Conservation (phyloP, 179 eudicot species). For the Drosera spatulata region DNA sequence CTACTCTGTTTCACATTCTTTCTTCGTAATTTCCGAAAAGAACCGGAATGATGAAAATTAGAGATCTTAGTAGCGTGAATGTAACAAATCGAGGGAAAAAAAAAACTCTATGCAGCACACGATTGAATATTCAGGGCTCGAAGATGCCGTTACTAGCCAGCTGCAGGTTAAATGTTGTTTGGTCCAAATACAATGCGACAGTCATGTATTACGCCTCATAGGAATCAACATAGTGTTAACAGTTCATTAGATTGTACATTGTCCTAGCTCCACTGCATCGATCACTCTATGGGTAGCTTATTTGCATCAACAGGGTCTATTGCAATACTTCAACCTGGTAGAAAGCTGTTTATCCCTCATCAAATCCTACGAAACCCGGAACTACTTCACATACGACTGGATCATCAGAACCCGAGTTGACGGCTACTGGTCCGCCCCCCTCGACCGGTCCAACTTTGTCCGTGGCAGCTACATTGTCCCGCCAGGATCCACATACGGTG, state of each 20-base stretch:
- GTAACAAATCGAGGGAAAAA: background rate
- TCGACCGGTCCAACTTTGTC: conserved; percentile 44
- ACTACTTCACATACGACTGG: conserved; percentile 84
- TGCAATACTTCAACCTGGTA: conserved; percentile 81
- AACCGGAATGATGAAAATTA: no score
- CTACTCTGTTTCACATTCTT: no score
- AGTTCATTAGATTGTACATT: no score
- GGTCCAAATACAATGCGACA: no score
- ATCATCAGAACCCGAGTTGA: conserved; percentile 85
- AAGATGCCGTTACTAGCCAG: no score
- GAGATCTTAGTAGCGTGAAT: no score
- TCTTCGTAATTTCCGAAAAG: no score
- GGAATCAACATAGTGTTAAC: no score
- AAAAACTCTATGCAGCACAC: conserved; percentile 1
- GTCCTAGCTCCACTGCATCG: no score
- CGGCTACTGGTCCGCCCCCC: conserved; percentile 73
- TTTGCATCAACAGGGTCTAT: conserved; percentile 42
- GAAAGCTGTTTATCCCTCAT: conserved; percentile 79
- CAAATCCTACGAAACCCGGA: conserved; percentile 27
- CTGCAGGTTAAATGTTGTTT: background rate
- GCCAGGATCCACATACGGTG: conserved; percentile 64
- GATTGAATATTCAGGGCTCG: no score
- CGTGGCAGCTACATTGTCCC: conserved; percentile 65
- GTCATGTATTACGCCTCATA: no score
- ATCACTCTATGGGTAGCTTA: no score